Conservation (phyloP, 768 basidiomycete genomes). For the Termitomyces sp. region DNA sequence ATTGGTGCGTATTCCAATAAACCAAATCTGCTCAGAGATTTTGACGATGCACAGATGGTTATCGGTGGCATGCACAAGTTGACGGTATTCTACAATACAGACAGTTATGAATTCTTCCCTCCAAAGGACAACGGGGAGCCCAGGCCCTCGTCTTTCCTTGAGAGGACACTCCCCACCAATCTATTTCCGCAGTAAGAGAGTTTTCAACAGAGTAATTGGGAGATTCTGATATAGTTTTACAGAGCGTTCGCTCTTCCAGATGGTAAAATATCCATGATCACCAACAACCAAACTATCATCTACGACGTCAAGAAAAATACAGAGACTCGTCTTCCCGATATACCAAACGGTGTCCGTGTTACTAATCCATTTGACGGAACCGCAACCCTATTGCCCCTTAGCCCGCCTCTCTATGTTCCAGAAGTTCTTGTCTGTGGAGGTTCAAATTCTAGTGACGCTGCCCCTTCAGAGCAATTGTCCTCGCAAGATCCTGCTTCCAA, state of each 20-base stretch:
- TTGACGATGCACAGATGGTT: constrained; percentile 25
- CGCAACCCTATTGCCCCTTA: constrained; percentile 33
- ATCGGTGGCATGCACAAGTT: constrained; percentile 26
- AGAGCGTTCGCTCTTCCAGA: constrained; percentile 29
- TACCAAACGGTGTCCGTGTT: constrained; percentile 42
- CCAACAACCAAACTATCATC: constrained; percentile 39
- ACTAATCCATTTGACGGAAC: constrained; percentile 38
- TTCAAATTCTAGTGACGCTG: constrained; percentile 28
- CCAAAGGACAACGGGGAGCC: constrained; percentile 29
- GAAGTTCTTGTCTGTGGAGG: constrained; percentile 48
- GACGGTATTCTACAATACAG: constrained; percentile 33
- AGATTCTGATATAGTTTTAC: not conserved
- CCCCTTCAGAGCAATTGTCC: constrained; percentile 24
- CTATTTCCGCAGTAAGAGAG: constrained; percentile 17
- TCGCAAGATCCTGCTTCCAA: constrained; percentile 38
- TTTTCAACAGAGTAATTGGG: not conserved
- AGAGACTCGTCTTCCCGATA: constrained; percentile 36
- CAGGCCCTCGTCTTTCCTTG: not conserved
- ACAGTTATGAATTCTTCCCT: constrained; percentile 38
- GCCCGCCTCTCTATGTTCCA: constrained; percentile 36
- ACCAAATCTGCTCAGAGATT: not conserved
- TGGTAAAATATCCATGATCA: constrained; percentile 36
- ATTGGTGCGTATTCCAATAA: constrained; percentile 14
- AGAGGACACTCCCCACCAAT: constrained; percentile 18
- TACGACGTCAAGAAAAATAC: constrained; percentile 35